Percentiles rank a stretch among this genome's conserved stretches.
Conservation (phyloP, 352 stramenopile genomes). For the Globisporangium solare region DNA sequence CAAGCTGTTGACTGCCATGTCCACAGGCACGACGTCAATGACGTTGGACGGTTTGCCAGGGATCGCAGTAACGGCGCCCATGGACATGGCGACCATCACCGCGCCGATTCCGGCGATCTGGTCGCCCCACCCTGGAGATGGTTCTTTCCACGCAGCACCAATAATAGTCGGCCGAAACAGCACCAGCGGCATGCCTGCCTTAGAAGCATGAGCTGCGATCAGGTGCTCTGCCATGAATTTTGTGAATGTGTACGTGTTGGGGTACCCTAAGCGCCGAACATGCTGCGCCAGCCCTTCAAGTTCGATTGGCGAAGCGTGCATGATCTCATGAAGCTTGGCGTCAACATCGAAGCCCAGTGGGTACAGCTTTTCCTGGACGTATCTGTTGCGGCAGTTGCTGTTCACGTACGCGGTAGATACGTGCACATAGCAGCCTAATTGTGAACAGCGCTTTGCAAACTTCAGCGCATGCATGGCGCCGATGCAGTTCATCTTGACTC, state of each 20-base stretch:
- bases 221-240: constrained; percentile 87
- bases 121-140: constrained; percentile 77
- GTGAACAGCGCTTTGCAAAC: constrained; percentile 52
- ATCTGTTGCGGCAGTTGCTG: constrained; percentile 73
- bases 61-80: constrained; percentile 79
- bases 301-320: constrained; percentile 40
- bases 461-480: constrained; percentile 58
- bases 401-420: constrained; percentile 85
- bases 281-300: constrained; percentile 62
- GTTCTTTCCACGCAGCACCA: constrained; percentile 82
- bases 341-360: constrained; percentile 80
- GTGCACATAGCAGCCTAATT: constrained; percentile 62
- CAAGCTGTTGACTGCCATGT: constrained; percentile 76
- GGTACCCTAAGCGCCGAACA: too few species aligned
- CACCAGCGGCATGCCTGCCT: constrained; percentile 42
- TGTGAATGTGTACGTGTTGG: constrained; percentile 89
- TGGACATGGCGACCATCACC: constrained; percentile 70
- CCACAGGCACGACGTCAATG: constrained; percentile 81
- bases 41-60: constrained; percentile 73
- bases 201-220: constrained; percentile 34
- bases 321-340: constrained; percentile 52
- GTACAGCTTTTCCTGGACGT: constrained; percentile 69
- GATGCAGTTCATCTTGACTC: constrained; percentile 80
- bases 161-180: constrained; percentile 86
- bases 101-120: constrained; percentile 73